These are phyloP conservation scores for Acanthamoeba triangularis DNA, from an alignment of 208 protist genomes.

Conservation along the genomic window DNA sequence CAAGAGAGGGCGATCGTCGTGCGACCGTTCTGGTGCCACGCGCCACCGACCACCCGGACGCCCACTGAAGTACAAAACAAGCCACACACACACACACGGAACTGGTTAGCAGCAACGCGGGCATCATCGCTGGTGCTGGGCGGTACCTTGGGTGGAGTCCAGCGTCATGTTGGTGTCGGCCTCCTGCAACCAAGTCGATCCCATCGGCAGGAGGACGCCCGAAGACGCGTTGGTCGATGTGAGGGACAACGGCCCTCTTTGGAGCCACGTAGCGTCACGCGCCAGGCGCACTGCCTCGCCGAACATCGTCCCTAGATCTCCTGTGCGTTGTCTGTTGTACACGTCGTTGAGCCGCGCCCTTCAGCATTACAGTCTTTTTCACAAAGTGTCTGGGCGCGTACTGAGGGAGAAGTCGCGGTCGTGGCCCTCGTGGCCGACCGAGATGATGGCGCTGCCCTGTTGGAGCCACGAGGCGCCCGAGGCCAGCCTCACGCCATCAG, in stretches of 20 bases:
- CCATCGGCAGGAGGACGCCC: background rate
- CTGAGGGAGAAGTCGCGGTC: background rate
- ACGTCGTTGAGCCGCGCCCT: too few species aligned
- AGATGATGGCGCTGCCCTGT: background rate
- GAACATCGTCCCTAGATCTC: background rate
- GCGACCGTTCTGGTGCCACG: background rate
- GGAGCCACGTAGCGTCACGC: background rate
- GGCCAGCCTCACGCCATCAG: background rate
- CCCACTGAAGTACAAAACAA: background rate
- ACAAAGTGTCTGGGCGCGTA: background rate
- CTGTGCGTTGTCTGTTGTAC: background rate
- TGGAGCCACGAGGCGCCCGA: background rate
- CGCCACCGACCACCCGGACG: background rate
- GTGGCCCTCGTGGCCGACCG: background rate
- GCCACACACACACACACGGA: background rate
- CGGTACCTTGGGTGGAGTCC: background rate
- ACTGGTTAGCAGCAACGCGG: background rate
- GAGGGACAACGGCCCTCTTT: background rate
- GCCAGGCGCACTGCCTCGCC: background rate
- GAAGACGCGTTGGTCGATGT: background rate
- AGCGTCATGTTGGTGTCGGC: background rate
- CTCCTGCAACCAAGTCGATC: background rate
- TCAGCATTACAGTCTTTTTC: background rate
- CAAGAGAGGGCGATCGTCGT: background rate
- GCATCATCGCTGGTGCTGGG: background rate